A percentile compares a stretch with the other conserved stretches of the same genome.
Conservation (phyloP, 1,284 basidiomycete species). For the Chiua sp. region DNA sequence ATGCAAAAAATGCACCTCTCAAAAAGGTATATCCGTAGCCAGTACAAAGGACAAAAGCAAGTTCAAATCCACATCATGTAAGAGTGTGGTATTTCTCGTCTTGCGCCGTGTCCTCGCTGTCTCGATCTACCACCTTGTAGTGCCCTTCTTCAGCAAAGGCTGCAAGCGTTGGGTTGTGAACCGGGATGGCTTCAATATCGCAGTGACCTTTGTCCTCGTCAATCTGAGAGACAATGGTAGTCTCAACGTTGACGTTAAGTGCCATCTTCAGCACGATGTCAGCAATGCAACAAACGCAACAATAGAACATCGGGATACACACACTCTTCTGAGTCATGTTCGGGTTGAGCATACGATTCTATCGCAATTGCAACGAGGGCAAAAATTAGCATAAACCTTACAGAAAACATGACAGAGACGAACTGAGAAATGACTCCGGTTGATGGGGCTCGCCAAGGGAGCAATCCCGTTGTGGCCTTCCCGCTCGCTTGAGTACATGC, state of each 20-base stretch:
- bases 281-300: not conserved
- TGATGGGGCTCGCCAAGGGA: constrained; percentile 23
- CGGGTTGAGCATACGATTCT: constrained; percentile 33
- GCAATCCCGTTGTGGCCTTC: constrained; percentile 21
- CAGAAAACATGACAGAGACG: not conserved
- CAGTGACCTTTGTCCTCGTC: constrained; percentile 30
- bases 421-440: constrained; percentile 32
- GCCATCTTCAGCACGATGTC: constrained; percentile 12
- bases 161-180: constrained; percentile 18
- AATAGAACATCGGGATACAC: not conserved
- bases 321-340: constrained; percentile 27
- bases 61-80: constrained; percentile 12
- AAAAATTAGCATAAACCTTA: not conserved
- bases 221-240: constrained; percentile 38
- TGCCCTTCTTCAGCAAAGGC: constrained; percentile 26
- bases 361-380: not conserved
- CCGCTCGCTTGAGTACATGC: constrained; percentile 32
- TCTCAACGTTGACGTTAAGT: constrained; percentile 41
- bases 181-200: constrained; percentile 27
- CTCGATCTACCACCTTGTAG: constrained; percentile 25
- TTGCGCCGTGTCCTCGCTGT: constrained; percentile 25
- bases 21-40: constrained; percentile 17
- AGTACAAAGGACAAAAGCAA: not conserved
- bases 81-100: constrained; percentile 27
- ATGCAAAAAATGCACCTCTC: not conserved